Base-by-base conservation (phyloP, 176 grass and related monocot species). In the Oryza glaberrima region DNA sequence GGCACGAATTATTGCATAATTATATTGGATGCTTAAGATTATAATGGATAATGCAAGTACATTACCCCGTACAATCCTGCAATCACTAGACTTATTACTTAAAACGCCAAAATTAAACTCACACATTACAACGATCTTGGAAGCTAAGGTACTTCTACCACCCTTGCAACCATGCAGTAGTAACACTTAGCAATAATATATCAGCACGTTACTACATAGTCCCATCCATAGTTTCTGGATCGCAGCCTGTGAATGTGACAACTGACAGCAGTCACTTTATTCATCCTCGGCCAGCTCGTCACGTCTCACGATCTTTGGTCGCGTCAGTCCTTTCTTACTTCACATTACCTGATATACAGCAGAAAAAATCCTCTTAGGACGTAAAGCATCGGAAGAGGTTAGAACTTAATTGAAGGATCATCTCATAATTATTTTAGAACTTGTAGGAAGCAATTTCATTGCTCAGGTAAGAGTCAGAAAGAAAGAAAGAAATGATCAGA, bases 131-230 rank as follows among this genome's bases (percentile, higher is more conserved):
- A 47, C 48, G 19, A 47, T 34, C 34, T 16, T 16, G 49, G 64
- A 73, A 49, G 41, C 64, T 32, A 51, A 70, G 84, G 88, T 75
- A 70, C 75, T 87, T 87, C 80, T 79, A n/a, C 75, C 88, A 51
- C 80, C 84, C 80, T 35, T 63, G 30, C 84, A 76, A 75, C 84
- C 75, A 44, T 77, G 69, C 20, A 49, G 40, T 3, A 72, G 79
- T 47, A 69, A 75, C 4, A 11, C 51, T 56, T 40, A n/a, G 61
- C 20, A 87, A 83, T 83, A 44, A 79, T n/a, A 58, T 58, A 58
- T 58, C 75, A 83, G 44, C 51, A 86, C 68, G 79, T 26, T 83
- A 10, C 61, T 90, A 69, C 68, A 63, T 72, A 52, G 35, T 22
- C 75, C 78, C 26, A 79, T 70, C 74, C 44, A 75, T 79, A 63